Evolutionary conservation across 768 basidiomycete genomes (phyloP).

Genomic region (Mycena leptocephala): DNA sequence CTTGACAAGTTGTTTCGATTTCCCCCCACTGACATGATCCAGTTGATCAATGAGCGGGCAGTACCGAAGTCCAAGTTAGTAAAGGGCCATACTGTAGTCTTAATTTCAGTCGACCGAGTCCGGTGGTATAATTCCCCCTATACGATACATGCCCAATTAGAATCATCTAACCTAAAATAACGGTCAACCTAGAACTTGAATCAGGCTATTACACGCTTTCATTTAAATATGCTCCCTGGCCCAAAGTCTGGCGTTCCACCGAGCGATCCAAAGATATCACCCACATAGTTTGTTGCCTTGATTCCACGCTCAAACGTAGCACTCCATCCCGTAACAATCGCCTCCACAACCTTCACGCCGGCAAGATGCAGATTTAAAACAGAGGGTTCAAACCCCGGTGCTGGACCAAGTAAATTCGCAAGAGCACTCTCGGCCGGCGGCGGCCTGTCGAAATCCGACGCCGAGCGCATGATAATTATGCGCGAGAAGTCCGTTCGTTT

Average conservation of each 20-base stretch:
- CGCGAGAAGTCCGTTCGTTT: slow-evolving; percentile 55
- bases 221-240: too few relatives aligned
- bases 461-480: slow-evolving; percentile 55
- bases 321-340: slow-evolving; percentile 53
- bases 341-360: slow-evolving; percentile 53
- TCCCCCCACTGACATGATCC: too few relatives aligned
- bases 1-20: too few relatives aligned
- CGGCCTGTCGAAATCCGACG: slow-evolving; percentile 51
- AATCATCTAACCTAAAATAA: too few relatives aligned
- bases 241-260: background rate
- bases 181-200: too few relatives aligned
- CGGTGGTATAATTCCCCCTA: too few relatives aligned
- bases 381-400: slow-evolving; percentile 51
- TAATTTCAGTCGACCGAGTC: too few relatives aligned
- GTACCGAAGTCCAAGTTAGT: too few relatives aligned
- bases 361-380: slow-evolving; percentile 55
- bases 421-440: slow-evolving; percentile 38
- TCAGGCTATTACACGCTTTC: too few relatives aligned
- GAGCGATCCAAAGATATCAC: slow-evolving; percentile 42
- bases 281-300: slow-evolving; percentile 37
- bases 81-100: too few relatives aligned
- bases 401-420: slow-evolving; percentile 46
- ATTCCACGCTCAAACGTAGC: slow-evolving; percentile 48
- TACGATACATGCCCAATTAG: too few relatives aligned
- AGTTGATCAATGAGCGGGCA: too few relatives aligned